These are phyloP conservation scores for Fistulifera pelliculosa DNA, from an alignment of 108 stramenopile genomes.

Conservation along the genomic window DNA sequence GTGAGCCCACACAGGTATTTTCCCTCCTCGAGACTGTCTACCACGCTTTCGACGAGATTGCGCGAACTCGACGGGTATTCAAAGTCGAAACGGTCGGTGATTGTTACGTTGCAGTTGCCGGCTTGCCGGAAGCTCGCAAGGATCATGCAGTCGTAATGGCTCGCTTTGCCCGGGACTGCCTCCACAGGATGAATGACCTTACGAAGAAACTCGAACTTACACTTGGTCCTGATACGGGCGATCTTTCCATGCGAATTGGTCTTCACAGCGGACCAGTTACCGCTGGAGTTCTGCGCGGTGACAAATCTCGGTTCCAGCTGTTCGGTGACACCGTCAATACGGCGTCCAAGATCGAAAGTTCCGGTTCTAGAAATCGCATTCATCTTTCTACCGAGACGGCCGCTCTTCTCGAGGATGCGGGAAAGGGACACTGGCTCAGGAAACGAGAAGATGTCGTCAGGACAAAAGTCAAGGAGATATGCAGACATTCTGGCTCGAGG, in stretches of 20 bases:
- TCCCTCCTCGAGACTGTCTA: conserved; percentile 11
- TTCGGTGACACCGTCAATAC: conserved; percentile 17
- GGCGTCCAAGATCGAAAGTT: conserved; percentile 14
- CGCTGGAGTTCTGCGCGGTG: conserved; percentile 11
- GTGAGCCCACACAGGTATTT: conserved; percentile 12
- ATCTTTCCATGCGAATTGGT: conserved; percentile 7
- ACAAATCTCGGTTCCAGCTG: conserved; percentile 10
- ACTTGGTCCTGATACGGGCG: conserved; percentile 7
- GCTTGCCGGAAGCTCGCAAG: conserved; percentile 4
- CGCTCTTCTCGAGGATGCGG: conserved; percentile 2
- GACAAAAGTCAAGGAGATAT: conserved; percentile 27
- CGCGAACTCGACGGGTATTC: conserved; percentile 7
- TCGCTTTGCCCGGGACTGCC: conserved; percentile 11
- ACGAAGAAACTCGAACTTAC: conserved; percentile 1
- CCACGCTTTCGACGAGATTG: conserved; percentile 8
- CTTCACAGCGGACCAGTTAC: conserved; percentile 13
- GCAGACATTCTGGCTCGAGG: conserved; percentile 23
- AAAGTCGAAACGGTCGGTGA: conserved; percentile 13
- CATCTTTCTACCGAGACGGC: conserved; percentile 14
- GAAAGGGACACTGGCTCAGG: conserved; percentile 12
- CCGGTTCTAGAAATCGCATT: conserved; percentile 8
- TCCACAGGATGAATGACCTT: background rate
- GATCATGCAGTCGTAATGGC: conserved; percentile 14
- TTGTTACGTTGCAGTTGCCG: conserved; percentile 10
- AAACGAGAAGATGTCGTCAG: conserved; percentile 4